These are phyloP conservation scores for Ilyonectria destructans DNA, from an alignment of 2,329 filamentous ascomycete species.

Conservation along the genomic window DNA sequence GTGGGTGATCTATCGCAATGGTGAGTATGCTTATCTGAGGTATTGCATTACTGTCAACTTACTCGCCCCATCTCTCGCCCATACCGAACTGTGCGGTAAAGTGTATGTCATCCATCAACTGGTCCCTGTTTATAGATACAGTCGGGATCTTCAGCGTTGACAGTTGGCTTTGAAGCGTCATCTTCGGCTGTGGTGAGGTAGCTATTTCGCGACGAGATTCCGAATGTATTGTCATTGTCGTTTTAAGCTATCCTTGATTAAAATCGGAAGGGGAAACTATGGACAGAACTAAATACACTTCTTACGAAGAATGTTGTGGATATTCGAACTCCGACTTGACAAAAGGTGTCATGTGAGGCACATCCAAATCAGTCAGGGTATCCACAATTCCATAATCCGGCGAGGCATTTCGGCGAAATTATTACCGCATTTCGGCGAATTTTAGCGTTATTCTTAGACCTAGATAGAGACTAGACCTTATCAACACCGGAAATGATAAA, in stretches of 20 bases:
- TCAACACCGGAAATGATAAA: neutral
- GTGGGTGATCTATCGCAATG: constrained; percentile 1
- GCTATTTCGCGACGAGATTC: neutral
- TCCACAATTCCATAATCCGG: constrained; percentile 11
- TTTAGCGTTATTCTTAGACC: neutral
- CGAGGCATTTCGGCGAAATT: constrained; percentile 6
- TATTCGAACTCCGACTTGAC: neutral
- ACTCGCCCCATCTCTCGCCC: constrained; percentile 8
- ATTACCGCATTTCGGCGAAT: neutral
- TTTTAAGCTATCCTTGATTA: too few relatives aligned
- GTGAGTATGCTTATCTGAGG: neutral
- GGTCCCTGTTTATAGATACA: constrained; percentile 1
- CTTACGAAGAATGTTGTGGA: neutral
- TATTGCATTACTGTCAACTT: neutral
- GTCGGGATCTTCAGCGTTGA: neutral
- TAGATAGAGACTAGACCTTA: neutral
- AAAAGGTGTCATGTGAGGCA: neutral
- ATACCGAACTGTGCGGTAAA: neutral
- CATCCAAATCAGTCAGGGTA: neutral
- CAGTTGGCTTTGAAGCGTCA: neutral
- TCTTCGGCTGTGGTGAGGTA: neutral
- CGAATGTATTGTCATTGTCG: too few relatives aligned
- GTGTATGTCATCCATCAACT: constrained; percentile 7
- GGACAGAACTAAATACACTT: neutral
- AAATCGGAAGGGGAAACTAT: too few relatives aligned